Conservation (phyloP, 1,139 yeast genomes). For the Nakaseomyces bracarensis region DNA sequence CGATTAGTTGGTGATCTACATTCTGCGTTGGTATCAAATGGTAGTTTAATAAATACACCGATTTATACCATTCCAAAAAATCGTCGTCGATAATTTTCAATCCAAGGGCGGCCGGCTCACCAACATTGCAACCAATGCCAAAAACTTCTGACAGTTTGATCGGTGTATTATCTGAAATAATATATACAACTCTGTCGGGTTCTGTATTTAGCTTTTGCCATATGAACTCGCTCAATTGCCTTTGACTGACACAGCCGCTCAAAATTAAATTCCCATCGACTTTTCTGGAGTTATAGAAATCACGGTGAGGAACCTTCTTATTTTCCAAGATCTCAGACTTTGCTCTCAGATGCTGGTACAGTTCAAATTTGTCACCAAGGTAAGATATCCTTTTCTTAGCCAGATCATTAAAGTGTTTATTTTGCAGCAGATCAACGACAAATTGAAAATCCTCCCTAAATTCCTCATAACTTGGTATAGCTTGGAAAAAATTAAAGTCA, state of each 20-base stretch:
- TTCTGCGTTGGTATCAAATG: slow-evolving; percentile 18
- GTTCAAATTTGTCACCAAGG: slow-evolving; percentile 26
- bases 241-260: slow-evolving; percentile 95
- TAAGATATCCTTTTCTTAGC: slow-evolving; percentile 24
- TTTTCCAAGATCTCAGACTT: slow-evolving; percentile 29
- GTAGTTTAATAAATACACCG: slow-evolving; percentile 19
- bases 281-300: slow-evolving; percentile 91
- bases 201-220: slow-evolving; percentile 62
- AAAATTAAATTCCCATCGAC: slow-evolving; percentile 97
- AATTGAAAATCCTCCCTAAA: slow-evolving; percentile 21
- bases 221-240: slow-evolving; percentile 85
- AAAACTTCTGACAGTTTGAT: slow-evolving; percentile 21
- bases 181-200: slow-evolving; percentile 23
- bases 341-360: slow-evolving; percentile 26
- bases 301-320: slow-evolving; percentile 80
- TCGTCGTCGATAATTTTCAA: slow-evolving; percentile 28
- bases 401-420: slow-evolving; percentile 15
- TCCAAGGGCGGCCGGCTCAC: slow-evolving; percentile 20
- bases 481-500: slow-evolving; percentile 4
- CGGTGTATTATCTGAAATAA: slow-evolving; percentile 12
- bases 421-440: slow-evolving; percentile 14
- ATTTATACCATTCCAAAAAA: slow-evolving; percentile 28
- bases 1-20: slow-evolving; percentile 12
- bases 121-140: slow-evolving; percentile 12
- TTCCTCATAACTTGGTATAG: slow-evolving; percentile 19